Conservation (phyloP, 768 basidiomycete species). For the Rhizopogon vesiculosus region DNA sequence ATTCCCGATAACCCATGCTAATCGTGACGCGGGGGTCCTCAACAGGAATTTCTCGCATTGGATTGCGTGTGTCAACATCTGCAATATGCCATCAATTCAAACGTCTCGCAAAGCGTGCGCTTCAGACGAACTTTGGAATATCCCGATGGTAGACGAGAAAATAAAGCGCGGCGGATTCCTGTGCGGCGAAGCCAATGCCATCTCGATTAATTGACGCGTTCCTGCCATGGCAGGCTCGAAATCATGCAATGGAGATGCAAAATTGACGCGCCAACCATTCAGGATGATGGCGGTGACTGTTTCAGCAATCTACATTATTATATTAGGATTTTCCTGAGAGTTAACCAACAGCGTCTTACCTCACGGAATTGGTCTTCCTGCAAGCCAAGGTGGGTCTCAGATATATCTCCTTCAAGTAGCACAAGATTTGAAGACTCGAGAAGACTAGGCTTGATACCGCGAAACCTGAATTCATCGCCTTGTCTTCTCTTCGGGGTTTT, state of each 20-base stretch:
- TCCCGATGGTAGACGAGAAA: conserved; percentile 12
- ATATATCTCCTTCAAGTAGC: conserved; percentile 30
- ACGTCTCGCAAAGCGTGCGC: conserved; percentile 20
- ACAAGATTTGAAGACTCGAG: conserved; percentile 26
- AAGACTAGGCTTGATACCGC: conserved; percentile 27
- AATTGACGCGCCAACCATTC: conserved; percentile 34
- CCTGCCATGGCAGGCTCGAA: conserved; percentile 30
- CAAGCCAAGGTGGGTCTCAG: conserved; percentile 22
- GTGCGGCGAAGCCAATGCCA: conserved; percentile 22
- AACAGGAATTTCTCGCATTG: conserved; percentile 30
- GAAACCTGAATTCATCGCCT: conserved; percentile 30
- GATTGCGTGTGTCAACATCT: conserved; percentile 37
- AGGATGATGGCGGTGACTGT: conserved; percentile 25
- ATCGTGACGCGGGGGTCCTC: conserved; percentile 6
- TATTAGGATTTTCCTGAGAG: not conserved
- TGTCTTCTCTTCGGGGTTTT: conserved; percentile 22
- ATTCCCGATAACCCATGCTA: not conserved
- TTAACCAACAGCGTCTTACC: conserved; percentile 11
- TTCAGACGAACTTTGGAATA: conserved; percentile 12
- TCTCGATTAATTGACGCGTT: conserved; percentile 23
- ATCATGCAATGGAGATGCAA: conserved; percentile 28
- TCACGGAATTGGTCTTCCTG: conserved; percentile 16
- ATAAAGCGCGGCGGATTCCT: conserved; percentile 6
- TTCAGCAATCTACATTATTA: conserved; percentile 1
- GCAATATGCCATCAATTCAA: conserved; percentile 20